Base-by-base conservation (phyloP, 2,329 filamentous ascomycete genomes). In the Colletotrichum agaves region DNA sequence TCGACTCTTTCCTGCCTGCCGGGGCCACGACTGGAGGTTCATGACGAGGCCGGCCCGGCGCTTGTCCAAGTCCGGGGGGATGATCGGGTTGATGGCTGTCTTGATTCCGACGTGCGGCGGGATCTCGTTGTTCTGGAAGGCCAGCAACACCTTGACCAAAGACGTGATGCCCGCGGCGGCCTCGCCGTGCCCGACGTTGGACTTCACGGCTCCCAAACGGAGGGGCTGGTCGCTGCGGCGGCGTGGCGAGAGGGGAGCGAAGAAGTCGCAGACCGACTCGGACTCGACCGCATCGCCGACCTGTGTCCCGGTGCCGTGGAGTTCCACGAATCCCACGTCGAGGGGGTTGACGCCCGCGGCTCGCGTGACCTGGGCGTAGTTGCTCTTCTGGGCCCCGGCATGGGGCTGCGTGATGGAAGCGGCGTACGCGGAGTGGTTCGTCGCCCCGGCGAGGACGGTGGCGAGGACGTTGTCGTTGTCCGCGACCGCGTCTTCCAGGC, bases 61-160 rank as follows among this genome's bases (percentile, higher is more conserved):
- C 15, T 83, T 78, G 0, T 79, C 78, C 1, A 91, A 77, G 69
- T 90, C 86, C 0, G 13, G 46, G 1, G 88, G 86, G 71, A 89
- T 87, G 1, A 79, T 83, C 70, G 82, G 83, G 76, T 91, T 91
- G 70, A 91, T 87, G 67, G 83, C 80, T 1, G 78, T 82, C 77
- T 91, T 91, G 79, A 92, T 91, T 7, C 90, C 90, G 21, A 87
- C 82, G 69, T 93, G 90, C 0, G 67, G 70, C 2, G 75, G 73
- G 13, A 75, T 70, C 23, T 56, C 37, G 4, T 56, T 50, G 3
- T 72, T 66, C 23, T 73, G 46, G 57, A 75, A 71, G 68, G 74
- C 72, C 6, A 73, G 23, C 4, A 76, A 37, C 6, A 74, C 69
- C 50, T 77, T 76, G 8, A 68, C 57, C 7, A 77, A 35, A 0